Percentiles rank a stretch among this genome's conserved stretches.
phyloP scores from a whole-genome alignment of 176 grass and related monocot species.

The Aechmea fasciata region DNA sequence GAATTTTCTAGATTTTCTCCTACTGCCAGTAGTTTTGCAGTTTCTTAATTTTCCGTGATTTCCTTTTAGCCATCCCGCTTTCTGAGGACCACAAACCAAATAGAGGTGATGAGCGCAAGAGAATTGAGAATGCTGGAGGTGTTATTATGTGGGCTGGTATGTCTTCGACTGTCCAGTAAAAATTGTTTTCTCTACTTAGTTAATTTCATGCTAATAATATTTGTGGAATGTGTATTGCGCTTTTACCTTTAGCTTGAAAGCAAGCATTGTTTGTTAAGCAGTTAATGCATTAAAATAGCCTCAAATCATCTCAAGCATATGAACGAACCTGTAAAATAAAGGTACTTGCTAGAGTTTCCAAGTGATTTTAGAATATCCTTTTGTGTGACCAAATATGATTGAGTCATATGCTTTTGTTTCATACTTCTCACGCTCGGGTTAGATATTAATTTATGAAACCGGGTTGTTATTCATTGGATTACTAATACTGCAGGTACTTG shows the following conservation, averaged over 20 bases:
- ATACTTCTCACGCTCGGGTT: constrained; percentile 10
- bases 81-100: constrained; percentile 96
- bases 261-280: background rate
- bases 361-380: background rate
- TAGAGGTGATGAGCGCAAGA: constrained; percentile 64
- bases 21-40: background rate
- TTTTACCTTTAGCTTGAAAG: background rate
- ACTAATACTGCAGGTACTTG: constrained; percentile 60
- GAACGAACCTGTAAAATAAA: background rate
- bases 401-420: constrained; percentile 11
- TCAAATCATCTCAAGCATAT: background rate
- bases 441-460: constrained; percentile 1
- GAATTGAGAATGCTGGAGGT: constrained; percentile 86
- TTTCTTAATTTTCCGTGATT: background rate
- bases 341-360: background rate
- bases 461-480: constrained; percentile 17
- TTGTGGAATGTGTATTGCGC: background rate
- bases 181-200: background rate
- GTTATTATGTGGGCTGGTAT: constrained; percentile 93
- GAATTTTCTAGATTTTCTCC: background rate
- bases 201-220: background rate
- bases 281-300: background rate
- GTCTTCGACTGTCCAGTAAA: constrained; percentile 21
- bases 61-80: constrained; percentile 69
- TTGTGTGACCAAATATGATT: background rate